phyloP scores from a whole-genome alignment of 2,329 filamentous ascomycete species.

The Pseudocercospora pini-densiflorae region DNA sequence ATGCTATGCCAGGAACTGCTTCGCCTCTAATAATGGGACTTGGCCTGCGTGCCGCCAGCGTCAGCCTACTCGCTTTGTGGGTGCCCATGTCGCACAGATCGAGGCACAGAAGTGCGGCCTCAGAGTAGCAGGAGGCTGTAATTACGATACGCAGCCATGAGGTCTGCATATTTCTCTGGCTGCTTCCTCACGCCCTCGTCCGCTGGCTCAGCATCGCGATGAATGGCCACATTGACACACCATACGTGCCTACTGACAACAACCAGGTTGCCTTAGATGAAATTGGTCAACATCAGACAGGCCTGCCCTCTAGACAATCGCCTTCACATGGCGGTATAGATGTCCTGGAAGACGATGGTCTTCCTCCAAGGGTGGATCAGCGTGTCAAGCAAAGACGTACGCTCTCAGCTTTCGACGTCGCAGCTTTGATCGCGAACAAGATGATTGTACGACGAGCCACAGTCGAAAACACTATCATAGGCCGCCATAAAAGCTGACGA shows the following conservation, averaged over 20 bases:
- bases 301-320: background rate
- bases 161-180: background rate
- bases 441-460: constrained; percentile 20
- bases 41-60: background rate
- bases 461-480: background rate
- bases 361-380: background rate
- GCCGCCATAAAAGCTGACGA: background rate
- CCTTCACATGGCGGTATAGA: background rate
- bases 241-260: background rate
- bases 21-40: constrained; percentile 2
- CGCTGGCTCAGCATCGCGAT: background rate
- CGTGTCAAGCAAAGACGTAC: constrained; percentile 10
- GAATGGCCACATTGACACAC: background rate
- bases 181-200: background rate
- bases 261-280: background rate
- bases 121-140: background rate
- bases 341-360: constrained; percentile 2
- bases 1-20: background rate
- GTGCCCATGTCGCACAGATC: background rate
- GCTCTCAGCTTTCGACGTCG: constrained; percentile 25
- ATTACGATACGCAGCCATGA: background rate
- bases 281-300: background rate
- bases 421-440: constrained; percentile 29
- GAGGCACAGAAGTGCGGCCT: background rate
- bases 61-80: background rate